phyloP scores from a whole-genome alignment of 768 basidiomycete genomes.

The Termitomyces sp. region DNA sequence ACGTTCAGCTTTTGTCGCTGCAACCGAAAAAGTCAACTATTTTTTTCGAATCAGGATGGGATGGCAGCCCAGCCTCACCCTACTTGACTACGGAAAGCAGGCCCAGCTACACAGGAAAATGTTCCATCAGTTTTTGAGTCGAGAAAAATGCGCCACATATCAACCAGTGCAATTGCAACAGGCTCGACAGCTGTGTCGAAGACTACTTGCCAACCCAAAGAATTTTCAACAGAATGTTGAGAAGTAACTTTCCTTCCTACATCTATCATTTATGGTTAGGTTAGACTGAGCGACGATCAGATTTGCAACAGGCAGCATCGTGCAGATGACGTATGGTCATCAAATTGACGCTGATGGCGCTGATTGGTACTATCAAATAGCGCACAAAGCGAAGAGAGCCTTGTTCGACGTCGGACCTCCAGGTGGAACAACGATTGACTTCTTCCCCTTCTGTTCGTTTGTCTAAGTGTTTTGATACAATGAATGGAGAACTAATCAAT shows the following conservation, averaged over 20 bases:
- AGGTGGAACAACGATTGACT: conserved; percentile 1
- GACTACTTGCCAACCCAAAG: not conserved
- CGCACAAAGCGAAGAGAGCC: not conserved
- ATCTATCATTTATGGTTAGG: no score
- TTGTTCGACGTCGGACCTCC: conserved; percentile 4
- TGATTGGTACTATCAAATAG: conserved; percentile 13
- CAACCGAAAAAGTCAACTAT: not conserved
- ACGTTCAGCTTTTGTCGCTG: not conserved
- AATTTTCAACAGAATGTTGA: not conserved
- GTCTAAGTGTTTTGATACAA: not conserved
- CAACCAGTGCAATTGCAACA: conserved; percentile 1
- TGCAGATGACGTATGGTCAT: conserved; percentile 16
- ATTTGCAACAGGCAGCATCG: conserved; percentile 14
- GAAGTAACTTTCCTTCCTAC: not conserved
- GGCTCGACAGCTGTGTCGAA: not conserved
- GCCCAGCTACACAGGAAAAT: conserved; percentile 8
- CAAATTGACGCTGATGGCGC: conserved; percentile 8
- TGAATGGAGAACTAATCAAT: not conserved
- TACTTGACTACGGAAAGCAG: conserved; percentile 5
- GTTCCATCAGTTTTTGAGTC: conserved; percentile 9
- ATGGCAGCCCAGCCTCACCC: not conserved
- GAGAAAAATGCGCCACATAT: conserved; percentile 1
- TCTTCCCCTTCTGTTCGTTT: not conserved
- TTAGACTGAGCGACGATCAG: not conserved
- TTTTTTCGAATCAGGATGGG: not conserved